Base-by-base conservation (phyloP, 2,329 filamentous ascomycete genomes). In the Fusarium pilosicola region DNA sequence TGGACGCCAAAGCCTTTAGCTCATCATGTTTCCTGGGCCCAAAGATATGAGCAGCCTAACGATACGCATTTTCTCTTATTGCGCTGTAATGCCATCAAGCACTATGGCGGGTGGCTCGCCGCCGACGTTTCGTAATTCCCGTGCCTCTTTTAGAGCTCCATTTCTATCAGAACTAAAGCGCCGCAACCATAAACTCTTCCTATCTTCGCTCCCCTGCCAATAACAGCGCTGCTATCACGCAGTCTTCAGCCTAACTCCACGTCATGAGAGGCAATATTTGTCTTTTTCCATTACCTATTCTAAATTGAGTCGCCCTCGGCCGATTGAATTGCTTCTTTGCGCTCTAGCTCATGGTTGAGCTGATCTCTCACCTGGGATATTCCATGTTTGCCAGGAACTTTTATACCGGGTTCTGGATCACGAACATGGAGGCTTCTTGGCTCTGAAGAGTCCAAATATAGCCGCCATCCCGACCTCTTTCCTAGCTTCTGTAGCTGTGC, bases 1-100 rank as follows among this genome's bases (percentile, higher is more conserved):
- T 75, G 73, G 73, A 70, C 66, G 63, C 70, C 55, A 65, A 56
- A 36, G 20, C 54, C 63, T 55, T 62, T 73, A 71, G 65, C 65
- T 71, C 41, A 41, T 38, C 46, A 68, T 51, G 44, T 49, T 67
- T 49, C 56, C 44, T 51, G 46, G 38, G 30, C 36, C n/a, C 20
- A 45, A 45, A 46, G 51, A 74, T 26, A 48, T 58, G 52, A 38
- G n/a, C 30, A 46, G 28, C 63, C 49, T 52, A 62, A 44, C 39
- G 41, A 58, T 52, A 28, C 46, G 34, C 54, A 44, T 45, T 59
- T 42, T n/a, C 30, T 34, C 49, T 26, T 42, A 60, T 62, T 62
- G 56, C 42, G 26, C 49, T 59, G 36, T 28, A 48, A 45, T 44
- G 54, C 42, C 39, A 42, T 49, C 55, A 36, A 52, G 28, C 41